Base-by-base conservation (phyloP, 2,329 filamentous ascomycete genomes). In the Talaromyces sp. region DNA sequence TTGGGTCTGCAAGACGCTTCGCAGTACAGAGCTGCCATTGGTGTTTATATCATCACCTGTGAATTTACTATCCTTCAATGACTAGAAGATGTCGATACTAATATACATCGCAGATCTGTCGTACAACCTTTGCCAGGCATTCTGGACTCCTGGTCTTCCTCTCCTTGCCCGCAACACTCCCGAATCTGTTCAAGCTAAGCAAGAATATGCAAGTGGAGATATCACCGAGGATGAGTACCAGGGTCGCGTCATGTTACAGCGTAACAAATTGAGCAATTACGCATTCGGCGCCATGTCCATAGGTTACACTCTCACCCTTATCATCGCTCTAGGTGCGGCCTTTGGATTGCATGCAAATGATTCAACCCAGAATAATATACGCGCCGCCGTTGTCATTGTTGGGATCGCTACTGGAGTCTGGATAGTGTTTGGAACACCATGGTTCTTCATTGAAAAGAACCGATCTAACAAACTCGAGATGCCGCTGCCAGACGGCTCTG, bases 121-220 rank as follows among this genome's bases (percentile, higher is more conserved):
- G 11, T 58, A 58, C 33, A 58, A 58, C 54, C 54, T 58, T 22
- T 58, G 54, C 35, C 54, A 58, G 27, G 33, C 54, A 58, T 58
- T 58, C 54, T 58, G 54, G 54, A 58, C 54, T n/a, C 54, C 54
- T 10, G 54, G 54, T 41, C 54, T 58, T 58, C 54, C 54, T 58
- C 6, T 58, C 19, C 54, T 58, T 16, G 35, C 54, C 16, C 54
- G 54, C 27, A 58, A 58, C 33, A 58, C 54, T 13, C 54, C 54
- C 19, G 54, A 58, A 6, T 11, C 54, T 16, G 19, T 58, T 41
- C n/a, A 27, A 31, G 54, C 54, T 35, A 58, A 58, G 22, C 22
- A 58, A 27, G 54, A 19, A 22, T 58, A 41, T 24, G 10, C 8
- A 3, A 41, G 39, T 41, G 54, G 54, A 22, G 54, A 58, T 24